Evolutionary conservation across 202 grass and related monocot species (phyloP), one percentile per base, ranked within the genome.

Genomic region (Setaria italica): DNA sequence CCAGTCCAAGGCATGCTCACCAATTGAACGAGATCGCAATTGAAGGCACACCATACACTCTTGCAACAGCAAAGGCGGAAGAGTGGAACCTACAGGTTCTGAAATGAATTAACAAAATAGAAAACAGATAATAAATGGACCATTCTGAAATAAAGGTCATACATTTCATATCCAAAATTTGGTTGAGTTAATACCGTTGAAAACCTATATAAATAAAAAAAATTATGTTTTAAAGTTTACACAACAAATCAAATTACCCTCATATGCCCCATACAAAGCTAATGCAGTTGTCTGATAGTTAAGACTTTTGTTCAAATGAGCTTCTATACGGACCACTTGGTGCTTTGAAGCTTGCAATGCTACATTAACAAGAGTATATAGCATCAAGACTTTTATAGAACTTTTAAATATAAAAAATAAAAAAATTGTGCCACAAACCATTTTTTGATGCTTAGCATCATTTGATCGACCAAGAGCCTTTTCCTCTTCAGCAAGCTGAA

Each of bases 201-300:
- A 3, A 0, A 41, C 39, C 39, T 41, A 5, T 41, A 41, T 41
- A 41, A 41, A 41, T 2, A 2, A 41, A 41, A 41, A 41, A 41
- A 25, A 25, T 25, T 41, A 41, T 5, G 39, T 3, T 41, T 41
- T 41, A 41, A 41, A 41, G 25, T 25, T 25, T 25, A 0, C 25
- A 25, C 39, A 41, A 41, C 39, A 41, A 41, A 41, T 41, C 39
- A 41, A 84, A 82, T 82, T 62, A 58, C 88, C 93, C 60, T 95
- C 91, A 79, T 89, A 89, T 47, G 89, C 49, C 21, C 91, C 93
- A 90, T 99, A 94, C 58, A 96, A 76, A 33, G 96, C 93, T 6
- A 88, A 90, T 80, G 93, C 90, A 32, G 93, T 93, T 62, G 82
- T 94, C 62, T 96, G 93, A 83, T 96, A 99, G 80, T 95, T 87